Evolutionary conservation across 163 green algal genomes (phyloP).

Genomic region (Dunaliella salina): DNA sequence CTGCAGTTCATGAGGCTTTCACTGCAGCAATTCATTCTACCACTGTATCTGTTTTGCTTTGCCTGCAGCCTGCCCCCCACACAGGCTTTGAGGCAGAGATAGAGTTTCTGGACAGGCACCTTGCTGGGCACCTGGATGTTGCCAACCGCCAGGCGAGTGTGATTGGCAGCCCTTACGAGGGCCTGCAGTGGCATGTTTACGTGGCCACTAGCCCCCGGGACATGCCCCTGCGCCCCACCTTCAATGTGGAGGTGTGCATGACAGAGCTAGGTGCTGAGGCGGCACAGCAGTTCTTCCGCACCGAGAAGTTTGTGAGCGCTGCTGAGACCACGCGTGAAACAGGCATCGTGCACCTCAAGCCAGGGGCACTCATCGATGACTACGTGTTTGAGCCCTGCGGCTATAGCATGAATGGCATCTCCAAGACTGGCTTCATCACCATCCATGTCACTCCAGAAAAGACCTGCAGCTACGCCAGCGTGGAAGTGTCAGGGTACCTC

Average conservation of each 20-base stretch:
- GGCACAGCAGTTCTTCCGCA: conserved; percentile 70
- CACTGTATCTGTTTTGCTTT: too few species aligned
- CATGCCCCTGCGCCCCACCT: conserved; percentile 31
- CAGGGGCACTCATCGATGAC: conserved; percentile 79
- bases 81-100: conserved; percentile 74
- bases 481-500: conserved; percentile 73
- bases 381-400: conserved; percentile 99
- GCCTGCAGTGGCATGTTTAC: conserved; percentile 95
- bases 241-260: conserved; percentile 96
- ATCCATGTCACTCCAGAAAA: conserved; percentile 97
- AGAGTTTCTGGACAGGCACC: conserved; percentile 65
- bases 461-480: conserved; percentile 84
- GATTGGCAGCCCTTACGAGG: conserved; percentile 70
- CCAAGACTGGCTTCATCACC: conserved; percentile 75
- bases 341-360: conserved; percentile 44
- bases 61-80: conserved; percentile 73
- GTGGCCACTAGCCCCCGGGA: conserved; percentile 34
- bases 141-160: conserved; percentile 63
- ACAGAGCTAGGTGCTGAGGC: conserved; percentile 69
- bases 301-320: conserved; percentile 55
- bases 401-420: conserved; percentile 97
- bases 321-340: conserved; percentile 54
- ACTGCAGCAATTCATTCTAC: too few species aligned
- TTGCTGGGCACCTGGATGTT: conserved; percentile 56
- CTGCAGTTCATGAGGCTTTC: too few species aligned